Evolutionary conservation across 2,329 filamentous ascomycete species (phyloP).

Genomic region (Elsinoe fawcettii): DNA sequence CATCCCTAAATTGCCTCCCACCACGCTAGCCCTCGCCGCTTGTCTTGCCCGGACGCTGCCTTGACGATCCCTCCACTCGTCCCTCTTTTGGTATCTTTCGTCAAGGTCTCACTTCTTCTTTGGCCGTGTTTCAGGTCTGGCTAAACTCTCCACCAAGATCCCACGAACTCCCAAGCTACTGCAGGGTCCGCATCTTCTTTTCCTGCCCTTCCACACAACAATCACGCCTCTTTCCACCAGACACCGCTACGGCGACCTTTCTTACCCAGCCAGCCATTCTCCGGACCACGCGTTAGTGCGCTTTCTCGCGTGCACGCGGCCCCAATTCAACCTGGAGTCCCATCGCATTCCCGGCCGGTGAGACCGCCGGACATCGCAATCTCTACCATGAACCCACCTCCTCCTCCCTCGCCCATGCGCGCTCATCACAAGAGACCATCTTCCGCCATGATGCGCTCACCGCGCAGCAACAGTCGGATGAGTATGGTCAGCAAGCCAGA

Average conservation of each 20-base stretch:
- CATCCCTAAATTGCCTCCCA: conserved; percentile 2
- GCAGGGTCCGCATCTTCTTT: conserved; percentile 3
- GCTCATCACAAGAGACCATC: conserved; percentile 8
- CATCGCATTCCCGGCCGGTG: not conserved
- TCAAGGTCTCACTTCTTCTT: conserved; percentile 10
- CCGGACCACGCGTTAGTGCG: not conserved
- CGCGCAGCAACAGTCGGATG: conserved; percentile 67
- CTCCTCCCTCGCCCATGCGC: conserved; percentile 9
- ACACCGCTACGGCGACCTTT: not conserved
- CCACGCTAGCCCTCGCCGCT: not conserved
- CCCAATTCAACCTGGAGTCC: conserved; percentile 3
- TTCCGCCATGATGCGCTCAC: conserved; percentile 5
- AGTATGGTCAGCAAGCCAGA: conserved; percentile 58
- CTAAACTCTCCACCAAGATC: not conserved
- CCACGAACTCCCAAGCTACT: conserved; percentile 10
- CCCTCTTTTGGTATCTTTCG: not conserved
- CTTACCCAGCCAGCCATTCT: not conserved
- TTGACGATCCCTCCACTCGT: conserved; percentile 8
- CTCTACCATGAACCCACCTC: conserved; percentile 12
- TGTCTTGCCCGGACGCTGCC: not conserved
- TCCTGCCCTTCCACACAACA: not conserved
- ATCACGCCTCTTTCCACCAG: not conserved
- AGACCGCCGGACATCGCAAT: not conserved
- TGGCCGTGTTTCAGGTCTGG: conserved; percentile 8
- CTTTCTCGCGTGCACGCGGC: not conserved